Evolutionary conservation across 2,329 filamentous ascomycete species (phyloP), one percentile per base, ranked within the genome.

Genomic region (Hymenoscyphus linearis): DNA sequence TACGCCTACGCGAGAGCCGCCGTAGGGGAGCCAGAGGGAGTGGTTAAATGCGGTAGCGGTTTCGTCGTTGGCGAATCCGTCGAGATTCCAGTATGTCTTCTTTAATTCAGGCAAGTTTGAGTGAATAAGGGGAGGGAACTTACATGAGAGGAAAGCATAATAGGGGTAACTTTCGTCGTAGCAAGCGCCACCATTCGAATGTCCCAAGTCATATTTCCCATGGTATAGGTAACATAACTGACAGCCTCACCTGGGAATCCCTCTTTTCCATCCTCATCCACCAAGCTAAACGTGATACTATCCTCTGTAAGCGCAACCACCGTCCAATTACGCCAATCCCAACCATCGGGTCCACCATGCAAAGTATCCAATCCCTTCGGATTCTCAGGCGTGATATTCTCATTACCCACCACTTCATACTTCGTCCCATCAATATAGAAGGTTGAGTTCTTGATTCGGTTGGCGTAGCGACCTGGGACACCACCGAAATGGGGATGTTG

Each of bases 51-150:
- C 81, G 1, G 77, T 79, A 61, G 79, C 78, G 2, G 87, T 89
- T 72, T 88, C 80, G 61, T 87, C 84, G 76, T 92, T 91, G 69
- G 87, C 81, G 69, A 89, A 93, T 36, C 86, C 90, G 70, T 93
- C 89, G 52, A 93, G 79, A 73, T 93, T 93, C 90, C 89, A 93
- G 80, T 93, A 93, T 7, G 83, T 84, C 78, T 90, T 80, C 13
- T 25, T 4, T 37, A 16, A n/a, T 31, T 56, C 36, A n/a, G 57
- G 4, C 16, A 7, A n/a, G 10, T 31, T 22, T 52, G 35, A 59
- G 27, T 7, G 18, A 55, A 16, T 18, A 37, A n/a, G 47, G 59
- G 27, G 34, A 34, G 14, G 12, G 12, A 13, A 66, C 69, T 55
- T 60, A 79, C 78, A 70, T 85, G 82, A 16, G 81, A 82, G 71